Evolutionary conservation across 2,329 filamentous ascomycete genomes (phyloP), one percentile per base, ranked within the genome.

Genomic region (Calonectria multiphialidica): DNA sequence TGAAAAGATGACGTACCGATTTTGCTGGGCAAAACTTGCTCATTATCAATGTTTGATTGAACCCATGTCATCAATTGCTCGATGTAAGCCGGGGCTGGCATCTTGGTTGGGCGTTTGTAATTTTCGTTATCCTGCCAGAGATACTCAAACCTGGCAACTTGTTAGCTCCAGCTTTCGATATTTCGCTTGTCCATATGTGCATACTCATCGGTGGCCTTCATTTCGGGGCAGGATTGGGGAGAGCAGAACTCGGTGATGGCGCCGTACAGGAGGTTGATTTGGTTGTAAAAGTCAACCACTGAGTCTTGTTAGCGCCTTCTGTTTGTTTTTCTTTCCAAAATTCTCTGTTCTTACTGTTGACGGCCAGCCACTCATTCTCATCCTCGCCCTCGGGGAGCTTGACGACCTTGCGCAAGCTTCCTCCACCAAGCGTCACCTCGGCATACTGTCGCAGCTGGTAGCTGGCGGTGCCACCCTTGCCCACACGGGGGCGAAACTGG

Each of bases 221-320:
- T 99, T 87, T 98, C 97, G 0, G 97, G 97, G 84, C 97, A 99
- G 76, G 95, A 95, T 83, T 97, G 94, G 37, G 97, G 96, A 30
- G 97, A 98, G 88, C 97, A 99, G 86, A 99, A 99, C 83, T 99
- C 97, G 72, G 97, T 99, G 82, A 99, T 99, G 77, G 97, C 97
- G 72, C 97, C 97, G 84, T 99, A 99, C 72, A 99, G 93, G 42
- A 99, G 90, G 86, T 99, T 99, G 88, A 99, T 98, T 86, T 99
- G 97, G 88, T 99, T 99, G 91, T 99, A 99, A 86, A 99, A 99
- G 86, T 99, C 97, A 87, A 99, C 97, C 87, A 99, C 96, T 98
- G 78, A 28, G 28, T 25, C 5, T 16, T 23, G 70, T 75, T 42
- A 75, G 69, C 42, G n/a, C 37, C 1, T 6, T 7, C 3, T 45